Evolutionary conservation across 805 yeast genomes (phyloP), one percentile per base, ranked within the genome.

Genomic region (Teunomyces barrocoloradensis): DNA sequence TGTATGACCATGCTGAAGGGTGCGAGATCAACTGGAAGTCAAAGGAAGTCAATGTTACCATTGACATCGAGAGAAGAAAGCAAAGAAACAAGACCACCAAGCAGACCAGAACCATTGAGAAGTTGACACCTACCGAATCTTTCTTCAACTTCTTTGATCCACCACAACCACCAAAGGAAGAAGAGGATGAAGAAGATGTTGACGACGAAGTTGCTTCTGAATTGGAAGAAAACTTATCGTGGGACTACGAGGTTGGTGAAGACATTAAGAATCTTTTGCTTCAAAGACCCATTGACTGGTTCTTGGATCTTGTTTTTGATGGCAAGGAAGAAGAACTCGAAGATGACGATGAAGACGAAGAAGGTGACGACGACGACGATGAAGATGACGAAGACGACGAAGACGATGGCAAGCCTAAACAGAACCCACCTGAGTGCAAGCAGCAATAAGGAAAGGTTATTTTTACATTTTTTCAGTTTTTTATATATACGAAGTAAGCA

Each of bases 281-380:
- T 53, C 97, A 98, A 53, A 84, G 97, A 64, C 98, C 98, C 44
- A 80, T 94, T 60, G 98, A 92, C 67, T 94, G 99, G 98, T 94
- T 90, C 68, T 92, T 99, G 7, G 99, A 99, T 20, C 78, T 92
- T 49, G 96, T 87, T 48, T 87, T 80, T 63, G 81, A 79, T 11
- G 89, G 78, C 7, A 88, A 79, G 13, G 85, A 77, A 2, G 85
- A 77, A 3, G 84, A 78, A 5, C 87, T 79, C 12, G 87, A 77
- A 1, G 88, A 80, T 5, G 85, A 74, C 2, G 85, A 77, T 2
- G 88, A 78, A 2, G 85, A 74, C 2, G 83, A 69, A 49, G 84
- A 69, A 7, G 89, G 80, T 2, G 89, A 79, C 3, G 88, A 78
- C 11, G 83, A 75, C 23, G 87, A 76, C 1, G 87, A 79, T 6